Percentiles rank a stretch among this genome's conserved stretches.
phyloP scores from a whole-genome alignment of 495 filamentous ascomycete genomes.

The Penicillium psychrofluorescens region DNA sequence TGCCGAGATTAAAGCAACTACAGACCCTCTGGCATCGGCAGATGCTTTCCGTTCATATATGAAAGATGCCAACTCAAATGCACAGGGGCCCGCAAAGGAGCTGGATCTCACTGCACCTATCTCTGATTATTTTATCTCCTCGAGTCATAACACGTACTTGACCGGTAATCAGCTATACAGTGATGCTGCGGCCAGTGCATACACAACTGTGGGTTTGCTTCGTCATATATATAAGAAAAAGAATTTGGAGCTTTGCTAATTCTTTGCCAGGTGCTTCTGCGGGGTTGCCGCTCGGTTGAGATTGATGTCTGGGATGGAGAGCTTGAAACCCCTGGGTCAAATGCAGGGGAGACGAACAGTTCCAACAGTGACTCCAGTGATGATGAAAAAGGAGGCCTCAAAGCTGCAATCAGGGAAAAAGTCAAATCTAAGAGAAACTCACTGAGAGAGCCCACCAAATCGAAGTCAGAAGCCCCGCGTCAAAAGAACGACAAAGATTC shows the following conservation, averaged over 20 bases:
- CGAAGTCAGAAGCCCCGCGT: constrained; percentile 15
- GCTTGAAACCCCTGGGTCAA: constrained; percentile 22
- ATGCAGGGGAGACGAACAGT: constrained; percentile 17
- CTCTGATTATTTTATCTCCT: constrained; percentile 83
- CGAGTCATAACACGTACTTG: constrained; percentile 93
- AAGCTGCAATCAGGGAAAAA: constrained; percentile 7
- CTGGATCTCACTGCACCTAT: constrained; percentile 59
- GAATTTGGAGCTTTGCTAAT: neutral
- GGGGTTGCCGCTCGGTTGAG: constrained; percentile 89
- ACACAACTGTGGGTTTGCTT: constrained; percentile 59
- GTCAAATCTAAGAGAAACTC: constrained; percentile 12
- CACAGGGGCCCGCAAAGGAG: constrained; percentile 21
- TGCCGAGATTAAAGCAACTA: neutral
- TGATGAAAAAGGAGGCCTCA: constrained; percentile 2
- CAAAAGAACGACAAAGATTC: constrained; percentile 10
- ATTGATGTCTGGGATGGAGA: constrained; percentile 95
- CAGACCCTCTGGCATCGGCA: constrained; percentile 28
- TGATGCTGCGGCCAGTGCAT: constrained; percentile 70
- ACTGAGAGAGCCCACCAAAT: constrained; percentile 13
- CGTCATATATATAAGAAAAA: neutral
- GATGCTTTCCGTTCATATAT: constrained; percentile 53
- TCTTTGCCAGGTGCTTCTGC: constrained; percentile 49
- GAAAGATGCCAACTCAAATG: constrained; percentile 46
- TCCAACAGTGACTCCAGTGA: constrained; percentile 17
- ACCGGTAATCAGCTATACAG: constrained; percentile 88